Evolutionary conservation across 257 asterid genomes (phyloP).

Genomic region (Eustoma russellianum): DNA sequence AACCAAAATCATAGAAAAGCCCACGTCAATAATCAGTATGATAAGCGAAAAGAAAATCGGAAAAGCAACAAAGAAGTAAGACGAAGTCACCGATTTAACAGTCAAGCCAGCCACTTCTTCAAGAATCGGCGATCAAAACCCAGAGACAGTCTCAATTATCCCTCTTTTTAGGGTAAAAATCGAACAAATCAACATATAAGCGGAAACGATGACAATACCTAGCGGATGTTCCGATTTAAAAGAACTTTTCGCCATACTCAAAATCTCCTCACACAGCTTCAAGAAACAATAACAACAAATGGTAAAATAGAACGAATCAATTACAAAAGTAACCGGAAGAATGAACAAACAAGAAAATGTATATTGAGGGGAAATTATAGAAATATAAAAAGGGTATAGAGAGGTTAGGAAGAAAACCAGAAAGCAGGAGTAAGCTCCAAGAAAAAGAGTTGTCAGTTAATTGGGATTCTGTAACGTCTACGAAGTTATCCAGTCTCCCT

Average conservation of each 20-base stretch:
- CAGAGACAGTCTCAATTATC: too few species aligned
- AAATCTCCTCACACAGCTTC: background rate
- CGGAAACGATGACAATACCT: conserved; percentile 3
- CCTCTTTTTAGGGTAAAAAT: background rate
- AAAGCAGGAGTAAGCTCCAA: too few species aligned
- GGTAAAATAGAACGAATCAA: background rate
- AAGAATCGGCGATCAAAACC: too few species aligned
- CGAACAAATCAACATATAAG: background rate
- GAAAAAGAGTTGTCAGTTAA: too few species aligned
- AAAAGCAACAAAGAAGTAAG: background rate
- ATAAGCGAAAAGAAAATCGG: background rate
- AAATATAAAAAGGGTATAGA: background rate
- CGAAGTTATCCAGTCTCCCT: too few species aligned
- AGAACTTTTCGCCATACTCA: conserved; percentile 25
- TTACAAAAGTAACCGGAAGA: background rate
- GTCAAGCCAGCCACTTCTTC: background rate
- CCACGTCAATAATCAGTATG: background rate
- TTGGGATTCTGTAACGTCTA: too few species aligned
- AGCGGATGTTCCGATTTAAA: conserved; percentile 27
- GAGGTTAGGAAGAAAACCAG: background rate
- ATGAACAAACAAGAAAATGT: background rate
- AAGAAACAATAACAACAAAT: background rate
- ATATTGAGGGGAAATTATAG: background rate
- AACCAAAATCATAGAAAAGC: too few species aligned
- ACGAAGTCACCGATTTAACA: background rate